These are phyloP conservation scores for Punica granatum DNA, from an alignment of 345 rosid genomes.

Conservation along the genomic window DNA sequence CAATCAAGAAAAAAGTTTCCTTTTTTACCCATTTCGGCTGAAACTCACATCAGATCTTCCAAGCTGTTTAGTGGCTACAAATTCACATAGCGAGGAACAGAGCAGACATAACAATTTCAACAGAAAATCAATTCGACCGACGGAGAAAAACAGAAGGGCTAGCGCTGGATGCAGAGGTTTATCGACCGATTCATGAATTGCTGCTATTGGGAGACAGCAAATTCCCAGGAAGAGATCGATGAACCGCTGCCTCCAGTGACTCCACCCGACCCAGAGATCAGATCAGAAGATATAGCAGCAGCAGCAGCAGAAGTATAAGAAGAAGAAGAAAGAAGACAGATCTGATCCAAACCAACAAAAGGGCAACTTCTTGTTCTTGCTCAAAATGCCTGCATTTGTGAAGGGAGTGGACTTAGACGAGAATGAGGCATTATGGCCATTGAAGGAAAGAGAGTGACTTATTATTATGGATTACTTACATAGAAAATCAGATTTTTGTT, in stretches of 20 bases:
- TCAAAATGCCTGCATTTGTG: background rate
- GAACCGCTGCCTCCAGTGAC: slow-evolving; percentile 99
- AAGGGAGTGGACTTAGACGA: background rate
- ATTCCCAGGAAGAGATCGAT: slow-evolving; percentile 88
- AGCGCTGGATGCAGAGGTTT: slow-evolving; percentile 99
- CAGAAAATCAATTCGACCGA: background rate
- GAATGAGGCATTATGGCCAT: background rate
- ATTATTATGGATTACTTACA: no score
- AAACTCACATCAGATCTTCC: no score
- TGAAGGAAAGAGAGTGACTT: background rate
- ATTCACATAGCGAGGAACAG: background rate
- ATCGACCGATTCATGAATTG: slow-evolving; percentile 87
- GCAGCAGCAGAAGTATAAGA: slow-evolving; percentile 1
- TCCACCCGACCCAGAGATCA: slow-evolving; percentile 18
- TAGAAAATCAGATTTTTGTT: no score
- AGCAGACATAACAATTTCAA: background rate
- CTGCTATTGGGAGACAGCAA: slow-evolving; percentile 20
- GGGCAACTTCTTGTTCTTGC: background rate
- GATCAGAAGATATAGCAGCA: background rate
- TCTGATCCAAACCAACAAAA: background rate
- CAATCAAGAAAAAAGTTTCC: background rate
- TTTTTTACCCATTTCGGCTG: no score
- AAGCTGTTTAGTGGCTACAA: no score
- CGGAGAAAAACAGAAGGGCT: slow-evolving; percentile 1
- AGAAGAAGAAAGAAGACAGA: background rate